These are phyloP conservation scores for Rubroboletus pulcherrimus DNA, from an alignment of 768 basidiomycete genomes.

Conservation along the genomic window DNA sequence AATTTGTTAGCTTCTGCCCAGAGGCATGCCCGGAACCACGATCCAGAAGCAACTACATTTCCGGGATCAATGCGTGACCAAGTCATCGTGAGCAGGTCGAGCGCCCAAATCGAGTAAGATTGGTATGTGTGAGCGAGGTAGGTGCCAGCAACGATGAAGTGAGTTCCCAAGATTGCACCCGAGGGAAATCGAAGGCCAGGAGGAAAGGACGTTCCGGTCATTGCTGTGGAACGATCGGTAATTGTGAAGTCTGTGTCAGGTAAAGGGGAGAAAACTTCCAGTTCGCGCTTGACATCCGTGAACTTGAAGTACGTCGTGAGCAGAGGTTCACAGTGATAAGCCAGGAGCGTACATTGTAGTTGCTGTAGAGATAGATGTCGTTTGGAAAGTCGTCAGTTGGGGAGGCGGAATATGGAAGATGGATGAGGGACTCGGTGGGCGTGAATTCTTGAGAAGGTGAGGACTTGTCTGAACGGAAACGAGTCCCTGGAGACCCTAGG, in stretches of 20 bases:
- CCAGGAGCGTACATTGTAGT: constrained; percentile 75
- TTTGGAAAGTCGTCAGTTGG: constrained; percentile 74
- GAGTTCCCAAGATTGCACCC: constrained; percentile 84
- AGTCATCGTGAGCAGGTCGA: constrained; percentile 77
- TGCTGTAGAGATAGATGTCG: constrained; percentile 90
- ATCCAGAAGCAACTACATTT: constrained; percentile 78
- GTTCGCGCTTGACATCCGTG: constrained; percentile 91
- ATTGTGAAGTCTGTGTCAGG: constrained; percentile 74
- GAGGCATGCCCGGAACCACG: constrained; percentile 91
- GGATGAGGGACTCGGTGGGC: constrained; percentile 54
- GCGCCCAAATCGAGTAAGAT: constrained; percentile 94
- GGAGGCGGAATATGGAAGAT: constrained; percentile 72
- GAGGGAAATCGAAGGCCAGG: constrained; percentile 96
- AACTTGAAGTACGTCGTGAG: constrained; percentile 48
- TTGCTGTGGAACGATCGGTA: constrained; percentile 73
- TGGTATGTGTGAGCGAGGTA: constrained; percentile 93
- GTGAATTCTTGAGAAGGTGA: constrained; percentile 48
- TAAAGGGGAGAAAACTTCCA: constrained; percentile 85
- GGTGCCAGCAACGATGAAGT: constrained; percentile 92
- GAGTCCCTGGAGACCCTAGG: constrained; percentile 53
- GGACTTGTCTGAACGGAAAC: constrained; percentile 51
- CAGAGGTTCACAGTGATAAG: neutral
- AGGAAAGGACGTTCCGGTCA: constrained; percentile 80
- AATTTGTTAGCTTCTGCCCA: constrained; percentile 85
- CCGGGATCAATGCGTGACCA: constrained; percentile 91